phyloP scores from a whole-genome alignment of 2,329 filamentous ascomycete species.

The Plectosphaerella plurivora region DNA sequence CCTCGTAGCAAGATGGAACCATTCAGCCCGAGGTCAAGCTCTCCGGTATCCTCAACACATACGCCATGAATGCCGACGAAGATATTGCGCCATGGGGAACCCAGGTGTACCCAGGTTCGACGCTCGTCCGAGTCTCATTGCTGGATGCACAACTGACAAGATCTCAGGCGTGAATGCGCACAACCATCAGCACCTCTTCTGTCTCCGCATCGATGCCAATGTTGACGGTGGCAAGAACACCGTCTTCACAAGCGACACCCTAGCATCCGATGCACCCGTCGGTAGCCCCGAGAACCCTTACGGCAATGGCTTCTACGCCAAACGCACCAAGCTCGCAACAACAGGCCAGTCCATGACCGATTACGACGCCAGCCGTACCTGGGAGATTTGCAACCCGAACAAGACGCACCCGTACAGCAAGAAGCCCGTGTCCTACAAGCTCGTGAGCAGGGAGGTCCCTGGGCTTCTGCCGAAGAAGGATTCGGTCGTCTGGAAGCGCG shows the following conservation, averaged over 20 bases:
- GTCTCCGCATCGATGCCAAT: slow-evolving; percentile 80
- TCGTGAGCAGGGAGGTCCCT: slow-evolving; percentile 82
- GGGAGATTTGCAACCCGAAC: slow-evolving; percentile 77
- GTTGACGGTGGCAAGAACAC: slow-evolving; percentile 83
- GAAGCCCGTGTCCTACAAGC: slow-evolving; percentile 82
- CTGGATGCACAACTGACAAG: no score
- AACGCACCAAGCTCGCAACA: slow-evolving; percentile 74
- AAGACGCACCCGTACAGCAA: slow-evolving; percentile 82
- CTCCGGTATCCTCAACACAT: slow-evolving; percentile 90
- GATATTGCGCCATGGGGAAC: slow-evolving; percentile 90
- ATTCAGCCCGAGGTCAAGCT: slow-evolving; percentile 89
- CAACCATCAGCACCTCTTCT: slow-evolving; percentile 96
- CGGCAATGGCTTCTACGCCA: slow-evolving; percentile 85
- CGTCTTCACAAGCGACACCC: slow-evolving; percentile 77
- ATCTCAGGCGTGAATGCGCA: slow-evolving; percentile 96
- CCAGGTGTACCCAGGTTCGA: slow-evolving; percentile 79
- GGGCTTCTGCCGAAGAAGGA: slow-evolving; percentile 76
- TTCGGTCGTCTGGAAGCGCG: slow-evolving; percentile 82
- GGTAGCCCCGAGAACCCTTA: slow-evolving; percentile 81
- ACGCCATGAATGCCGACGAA: slow-evolving; percentile 73
- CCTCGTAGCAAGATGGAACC: slow-evolving; percentile 69
- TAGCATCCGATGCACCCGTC: slow-evolving; percentile 64
- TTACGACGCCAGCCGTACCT: slow-evolving; percentile 65
- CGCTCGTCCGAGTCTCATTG: no score
- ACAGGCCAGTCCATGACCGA: slow-evolving; percentile 67